Evolutionary conservation across 305 asterid species (phyloP).

Genomic region (Fraxinus xanthoxyloides): DNA sequence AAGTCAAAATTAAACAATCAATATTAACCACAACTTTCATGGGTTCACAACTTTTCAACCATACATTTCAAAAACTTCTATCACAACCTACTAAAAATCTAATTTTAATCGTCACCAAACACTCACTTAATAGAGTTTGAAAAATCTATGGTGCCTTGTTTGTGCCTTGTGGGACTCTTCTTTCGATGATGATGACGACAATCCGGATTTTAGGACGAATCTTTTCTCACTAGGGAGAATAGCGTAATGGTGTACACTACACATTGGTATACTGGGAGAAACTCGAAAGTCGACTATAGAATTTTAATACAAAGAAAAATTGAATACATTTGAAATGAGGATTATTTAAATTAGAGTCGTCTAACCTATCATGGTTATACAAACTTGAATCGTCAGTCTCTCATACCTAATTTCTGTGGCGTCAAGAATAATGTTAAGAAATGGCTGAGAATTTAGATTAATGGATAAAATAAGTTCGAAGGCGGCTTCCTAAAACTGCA

Average conservation of each 20-base stretch:
- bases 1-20: no score
- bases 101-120: no score
- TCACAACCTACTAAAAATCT: no score
- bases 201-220: not conserved
- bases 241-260: not conserved
- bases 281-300: not conserved
- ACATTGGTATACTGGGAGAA: no score
- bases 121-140: no score
- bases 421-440: not conserved
- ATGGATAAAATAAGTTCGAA: not conserved
- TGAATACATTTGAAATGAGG: not conserved
- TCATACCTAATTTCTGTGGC: not conserved
- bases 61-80: no score
- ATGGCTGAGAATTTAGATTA: not conserved
- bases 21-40: no score
- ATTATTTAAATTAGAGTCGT: not conserved
- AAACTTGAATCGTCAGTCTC: not conserved
- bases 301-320: not conserved
- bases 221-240: not conserved
- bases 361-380: not conserved
- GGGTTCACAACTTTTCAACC: no score
- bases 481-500: not conserved
- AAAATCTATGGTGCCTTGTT: not conserved
- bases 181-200: not conserved
- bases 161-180: not conserved